phyloP scores from a whole-genome alignment of 306 rosid species.

The Comarum palustre region DNA sequence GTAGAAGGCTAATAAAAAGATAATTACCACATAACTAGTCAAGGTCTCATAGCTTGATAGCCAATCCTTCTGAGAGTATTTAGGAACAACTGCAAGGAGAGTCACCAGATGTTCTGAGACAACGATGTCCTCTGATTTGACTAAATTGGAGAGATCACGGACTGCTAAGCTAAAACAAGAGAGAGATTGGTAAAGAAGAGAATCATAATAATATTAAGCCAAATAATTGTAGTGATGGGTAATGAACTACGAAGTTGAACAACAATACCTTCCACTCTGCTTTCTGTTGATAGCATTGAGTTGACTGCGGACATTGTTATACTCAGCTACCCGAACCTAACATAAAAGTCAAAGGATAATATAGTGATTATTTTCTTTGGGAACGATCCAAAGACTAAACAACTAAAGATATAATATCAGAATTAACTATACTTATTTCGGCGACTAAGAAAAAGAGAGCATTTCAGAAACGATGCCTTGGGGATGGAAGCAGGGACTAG shows the following conservation, averaged over 20 bases:
- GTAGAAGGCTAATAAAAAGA: constrained; percentile 21
- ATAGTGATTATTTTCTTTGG: neutral
- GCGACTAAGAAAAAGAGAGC: neutral
- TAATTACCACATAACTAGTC: constrained; percentile 73
- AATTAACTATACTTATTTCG: neutral
- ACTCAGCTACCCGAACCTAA: constrained; percentile 83
- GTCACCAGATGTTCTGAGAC: constrained; percentile 78
- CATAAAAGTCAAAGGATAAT: constrained; percentile 20
- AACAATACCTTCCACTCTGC: constrained; percentile 81
- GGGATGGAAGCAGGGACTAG: neutral
- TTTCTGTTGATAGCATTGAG: constrained; percentile 84
- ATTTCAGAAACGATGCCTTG: neutral
- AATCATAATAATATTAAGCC: constrained; percentile 11
- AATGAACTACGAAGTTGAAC: neutral
- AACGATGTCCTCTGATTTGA: constrained; percentile 80
- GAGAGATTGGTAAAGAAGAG: constrained; percentile 24
- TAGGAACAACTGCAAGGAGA: constrained; percentile 79
- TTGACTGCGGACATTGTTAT: constrained; percentile 74
- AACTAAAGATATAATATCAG: neutral
- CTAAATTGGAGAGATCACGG: constrained; percentile 87
- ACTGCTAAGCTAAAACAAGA: constrained; percentile 72
- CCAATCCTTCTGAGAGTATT: constrained; percentile 96
- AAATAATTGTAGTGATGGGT: neutral
- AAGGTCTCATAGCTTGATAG: constrained; percentile 82
- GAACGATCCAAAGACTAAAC: neutral